A percentile compares a stretch with the other conserved stretches of the same genome.
Evolutionary conservation across 768 basidiomycete genomes (phyloP).

Genomic region (Calocybe cyanea): DNA sequence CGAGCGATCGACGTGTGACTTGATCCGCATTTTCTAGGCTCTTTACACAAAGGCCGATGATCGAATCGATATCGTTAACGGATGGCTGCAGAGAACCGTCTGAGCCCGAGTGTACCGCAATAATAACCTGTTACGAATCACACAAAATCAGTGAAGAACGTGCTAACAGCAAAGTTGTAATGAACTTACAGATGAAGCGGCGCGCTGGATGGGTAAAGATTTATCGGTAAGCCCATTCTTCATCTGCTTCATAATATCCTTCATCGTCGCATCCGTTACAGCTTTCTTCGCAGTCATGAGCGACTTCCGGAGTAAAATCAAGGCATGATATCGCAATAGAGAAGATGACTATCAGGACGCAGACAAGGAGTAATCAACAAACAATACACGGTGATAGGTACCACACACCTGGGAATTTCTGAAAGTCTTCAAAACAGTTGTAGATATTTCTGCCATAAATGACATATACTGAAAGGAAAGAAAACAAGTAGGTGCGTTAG

Average conservation of each 20-base stretch:
- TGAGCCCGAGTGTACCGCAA: slow-evolving; percentile 52
- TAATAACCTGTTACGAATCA: slow-evolving; percentile 30
- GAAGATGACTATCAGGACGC: slow-evolving; percentile 49
- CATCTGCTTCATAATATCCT: slow-evolving; percentile 84
- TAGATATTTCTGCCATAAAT: slow-evolving; percentile 81
- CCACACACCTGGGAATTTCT: slow-evolving; percentile 68
- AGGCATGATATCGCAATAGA: slow-evolving; percentile 77
- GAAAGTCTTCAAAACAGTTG: slow-evolving; percentile 60
- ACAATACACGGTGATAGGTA: too few relatives aligned
- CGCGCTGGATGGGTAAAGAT: slow-evolving; percentile 80
- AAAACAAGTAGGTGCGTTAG: too few relatives aligned
- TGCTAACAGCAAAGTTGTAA: background rate
- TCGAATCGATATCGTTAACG: slow-evolving; percentile 70
- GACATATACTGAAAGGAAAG: slow-evolving; percentile 81
- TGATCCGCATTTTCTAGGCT: slow-evolving; percentile 83
- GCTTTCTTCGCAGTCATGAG: slow-evolving; percentile 80
- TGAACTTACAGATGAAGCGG: slow-evolving; percentile 63
- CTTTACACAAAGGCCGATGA: slow-evolving; percentile 64
- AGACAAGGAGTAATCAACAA: slow-evolving; percentile 1
- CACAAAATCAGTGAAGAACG: too few relatives aligned
- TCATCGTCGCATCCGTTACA: slow-evolving; percentile 70
- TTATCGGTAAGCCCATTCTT: slow-evolving; percentile 75
- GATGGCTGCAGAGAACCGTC: slow-evolving; percentile 52
- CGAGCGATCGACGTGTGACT: slow-evolving; percentile 72
- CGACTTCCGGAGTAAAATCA: slow-evolving; percentile 75